Evolutionary conservation across 352 stramenopile genomes (phyloP).

Genomic region (Peronosclerospora sorghi): DNA sequence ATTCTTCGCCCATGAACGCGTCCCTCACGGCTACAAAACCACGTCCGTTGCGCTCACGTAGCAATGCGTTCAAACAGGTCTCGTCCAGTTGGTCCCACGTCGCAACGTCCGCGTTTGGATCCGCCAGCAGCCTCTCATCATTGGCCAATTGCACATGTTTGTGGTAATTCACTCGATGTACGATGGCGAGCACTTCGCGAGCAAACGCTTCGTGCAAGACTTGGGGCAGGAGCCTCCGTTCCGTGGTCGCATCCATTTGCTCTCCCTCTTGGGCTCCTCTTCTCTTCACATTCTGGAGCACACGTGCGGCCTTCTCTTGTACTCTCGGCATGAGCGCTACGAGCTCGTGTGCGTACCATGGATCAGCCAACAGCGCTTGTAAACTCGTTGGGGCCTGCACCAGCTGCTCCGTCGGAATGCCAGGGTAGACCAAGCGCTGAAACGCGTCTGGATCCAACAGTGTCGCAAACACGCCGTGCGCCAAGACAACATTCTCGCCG

Average conservation of each 20-base stretch:
- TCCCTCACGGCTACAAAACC: conserved; percentile 54
- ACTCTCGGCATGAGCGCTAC: conserved; percentile 75
- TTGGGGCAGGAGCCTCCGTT: conserved; percentile 55
- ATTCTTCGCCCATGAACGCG: conserved; percentile 74
- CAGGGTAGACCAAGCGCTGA: conserved; percentile 68
- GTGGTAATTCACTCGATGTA: conserved; percentile 73
- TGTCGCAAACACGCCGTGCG: conserved; percentile 72
- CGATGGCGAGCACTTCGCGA: conserved; percentile 70
- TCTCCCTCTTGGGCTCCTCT: conserved; percentile 59
- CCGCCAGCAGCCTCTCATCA: conserved; percentile 43
- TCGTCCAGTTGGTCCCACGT: conserved; percentile 54
- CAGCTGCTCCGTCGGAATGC: conserved; percentile 59
- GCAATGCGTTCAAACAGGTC: conserved; percentile 34
- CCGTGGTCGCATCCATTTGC: conserved; percentile 63
- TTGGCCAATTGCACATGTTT: conserved; percentile 72
- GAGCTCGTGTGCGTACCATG: conserved; percentile 73
- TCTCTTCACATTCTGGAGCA: conserved; percentile 75
- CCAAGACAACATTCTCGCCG: conserved; percentile 49
- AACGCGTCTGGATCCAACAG: conserved; percentile 63
- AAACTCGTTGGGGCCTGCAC: conserved; percentile 57
- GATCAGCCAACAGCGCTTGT: conserved; percentile 57
- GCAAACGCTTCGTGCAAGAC: conserved; percentile 80
- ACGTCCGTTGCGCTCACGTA: conserved; percentile 3
- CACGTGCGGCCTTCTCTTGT: conserved; percentile 56
- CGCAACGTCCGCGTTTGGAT: conserved; percentile 41